Conservation (phyloP, 345 rosid genomes). For the Mallotus nudiflorus region DNA sequence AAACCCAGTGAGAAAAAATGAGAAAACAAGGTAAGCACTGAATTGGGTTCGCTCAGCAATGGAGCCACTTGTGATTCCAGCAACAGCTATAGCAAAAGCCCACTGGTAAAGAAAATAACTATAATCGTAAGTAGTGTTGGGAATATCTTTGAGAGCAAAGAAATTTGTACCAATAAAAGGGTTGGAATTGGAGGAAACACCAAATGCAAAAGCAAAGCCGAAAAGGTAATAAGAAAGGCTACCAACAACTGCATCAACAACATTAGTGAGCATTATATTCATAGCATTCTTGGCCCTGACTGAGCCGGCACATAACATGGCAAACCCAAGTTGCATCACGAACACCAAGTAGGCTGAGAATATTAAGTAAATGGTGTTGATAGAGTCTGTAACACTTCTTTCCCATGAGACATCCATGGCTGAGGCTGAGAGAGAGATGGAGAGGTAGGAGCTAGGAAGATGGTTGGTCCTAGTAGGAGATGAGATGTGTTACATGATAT, state of each 20-base stretch:
- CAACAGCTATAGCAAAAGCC: constrained; percentile 70
- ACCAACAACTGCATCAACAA: constrained; percentile 71
- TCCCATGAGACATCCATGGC: constrained; percentile 60
- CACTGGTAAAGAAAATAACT: constrained; percentile 64
- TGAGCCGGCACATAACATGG: constrained; percentile 77
- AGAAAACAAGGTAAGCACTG: constrained; percentile 62
- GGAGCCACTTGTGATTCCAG: constrained; percentile 68
- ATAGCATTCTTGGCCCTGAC: constrained; percentile 67
- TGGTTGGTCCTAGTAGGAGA: constrained; percentile 15
- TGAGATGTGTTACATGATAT: constrained; percentile 4
- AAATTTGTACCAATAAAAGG: constrained; percentile 55
- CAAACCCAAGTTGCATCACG: constrained; percentile 70
- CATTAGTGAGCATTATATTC: constrained; percentile 71
- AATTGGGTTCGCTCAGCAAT: constrained; percentile 79
- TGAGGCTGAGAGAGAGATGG: background rate
- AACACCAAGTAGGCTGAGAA: constrained; percentile 64
- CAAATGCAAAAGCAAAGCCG: constrained; percentile 76
- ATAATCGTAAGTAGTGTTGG: constrained; percentile 41
- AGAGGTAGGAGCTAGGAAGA: background rate
- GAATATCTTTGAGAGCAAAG: constrained; percentile 53
- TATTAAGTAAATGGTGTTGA: constrained; percentile 60
- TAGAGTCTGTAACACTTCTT: constrained; percentile 48
- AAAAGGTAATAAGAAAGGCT: constrained; percentile 66
- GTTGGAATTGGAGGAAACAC: constrained; percentile 42
- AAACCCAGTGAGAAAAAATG: constrained; percentile 61